A percentile compares a stretch with the other conserved stretches of the same genome.
Conservation (phyloP, 2,329 filamentous ascomycete species). For the Trichoderma cornu-damae region DNA sequence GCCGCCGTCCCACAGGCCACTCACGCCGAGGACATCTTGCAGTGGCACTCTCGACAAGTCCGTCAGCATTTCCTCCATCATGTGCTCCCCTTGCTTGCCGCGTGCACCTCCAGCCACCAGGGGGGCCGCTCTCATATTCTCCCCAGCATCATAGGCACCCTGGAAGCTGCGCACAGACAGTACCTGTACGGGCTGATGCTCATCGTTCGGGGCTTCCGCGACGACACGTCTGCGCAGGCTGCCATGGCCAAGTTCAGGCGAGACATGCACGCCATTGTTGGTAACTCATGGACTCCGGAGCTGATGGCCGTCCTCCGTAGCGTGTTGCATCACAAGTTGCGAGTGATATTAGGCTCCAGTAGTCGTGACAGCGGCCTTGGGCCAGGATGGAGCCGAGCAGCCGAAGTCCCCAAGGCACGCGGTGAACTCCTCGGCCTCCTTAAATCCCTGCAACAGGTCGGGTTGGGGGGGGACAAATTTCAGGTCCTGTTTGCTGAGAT, state of each 20-base stretch:
- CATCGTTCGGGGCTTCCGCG: constrained; percentile 45
- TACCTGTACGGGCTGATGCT: constrained; percentile 52
- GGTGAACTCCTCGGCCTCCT: constrained; percentile 52
- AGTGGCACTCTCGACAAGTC: constrained; percentile 58
- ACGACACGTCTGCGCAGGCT: constrained; percentile 33
- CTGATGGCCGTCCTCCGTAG: constrained; percentile 50
- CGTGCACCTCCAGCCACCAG: constrained; percentile 44
- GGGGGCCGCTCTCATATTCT: constrained; percentile 44
- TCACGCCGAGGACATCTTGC: constrained; percentile 52
- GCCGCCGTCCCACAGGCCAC: constrained; percentile 44
- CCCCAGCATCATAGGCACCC: constrained; percentile 48
- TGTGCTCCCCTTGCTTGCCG: constrained; percentile 51
- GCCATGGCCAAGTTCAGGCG: constrained; percentile 49
- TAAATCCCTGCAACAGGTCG: constrained; percentile 57
- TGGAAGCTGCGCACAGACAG: constrained; percentile 55
- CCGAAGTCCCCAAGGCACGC: constrained; percentile 36
- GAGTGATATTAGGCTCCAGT: constrained; percentile 40
- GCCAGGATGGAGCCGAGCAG: constrained; percentile 23
- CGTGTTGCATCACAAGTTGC: constrained; percentile 51
- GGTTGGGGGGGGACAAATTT: constrained; percentile 63
- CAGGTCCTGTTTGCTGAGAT: constrained; percentile 67
- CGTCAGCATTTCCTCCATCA: constrained; percentile 56
- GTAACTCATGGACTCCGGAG: constrained; percentile 54
- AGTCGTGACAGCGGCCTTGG: constrained; percentile 18
- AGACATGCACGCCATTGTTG: constrained; percentile 60